Base-by-base conservation (phyloP, 2,329 filamentous ascomycete genomes). In the Colletotrichum orchidophilum region DNA sequence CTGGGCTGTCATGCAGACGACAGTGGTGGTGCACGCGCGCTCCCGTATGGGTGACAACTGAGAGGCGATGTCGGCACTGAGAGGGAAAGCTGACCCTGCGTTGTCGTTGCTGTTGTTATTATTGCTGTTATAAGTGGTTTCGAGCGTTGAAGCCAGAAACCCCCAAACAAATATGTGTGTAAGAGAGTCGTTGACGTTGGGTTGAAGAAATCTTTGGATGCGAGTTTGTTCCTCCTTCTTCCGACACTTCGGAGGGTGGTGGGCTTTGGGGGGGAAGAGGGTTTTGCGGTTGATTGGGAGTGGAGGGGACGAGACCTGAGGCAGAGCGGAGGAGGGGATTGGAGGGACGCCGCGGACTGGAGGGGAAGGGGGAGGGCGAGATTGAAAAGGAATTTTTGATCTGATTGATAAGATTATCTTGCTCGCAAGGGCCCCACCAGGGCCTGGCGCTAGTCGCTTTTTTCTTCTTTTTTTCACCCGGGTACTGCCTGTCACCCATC, bases 351-450 rank as follows among this genome's bases (percentile, higher is more conserved):
- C 26, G 33, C 33, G 63, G 67, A 53, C 29, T 59, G 52, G 52
- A 52, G 63, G 67, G 39, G 21, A 21, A 26, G 21, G 42, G 52
- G 33, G 55, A 35, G 26, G 39, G 63, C 50, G 58, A 58, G 57
- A 66, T 66, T 59, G 55, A 63, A 63, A 64, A 67, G 72, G 60
- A 73, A 62, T 71, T 74, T 68, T 61, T 79, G 79, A 83, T 83
- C 78, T 77, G 83, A 84, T 84, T 84, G 83, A 84, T 84, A 83
- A 85, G 83, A 85, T 85, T 80, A 74, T 70, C 60, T 54, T 68
- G 64, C 69, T 71, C 69, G 27, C 53, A 59, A 59, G 27, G 58
- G 21, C 58, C 58, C 69, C 69, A 71, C 69, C 58, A 63, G 58
- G 64, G 64, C 68, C 68, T 52, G 58, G 13, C 64, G 24, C 64